Conservation (phyloP, 306 rosid genomes). For the Purshia tridentata region DNA sequence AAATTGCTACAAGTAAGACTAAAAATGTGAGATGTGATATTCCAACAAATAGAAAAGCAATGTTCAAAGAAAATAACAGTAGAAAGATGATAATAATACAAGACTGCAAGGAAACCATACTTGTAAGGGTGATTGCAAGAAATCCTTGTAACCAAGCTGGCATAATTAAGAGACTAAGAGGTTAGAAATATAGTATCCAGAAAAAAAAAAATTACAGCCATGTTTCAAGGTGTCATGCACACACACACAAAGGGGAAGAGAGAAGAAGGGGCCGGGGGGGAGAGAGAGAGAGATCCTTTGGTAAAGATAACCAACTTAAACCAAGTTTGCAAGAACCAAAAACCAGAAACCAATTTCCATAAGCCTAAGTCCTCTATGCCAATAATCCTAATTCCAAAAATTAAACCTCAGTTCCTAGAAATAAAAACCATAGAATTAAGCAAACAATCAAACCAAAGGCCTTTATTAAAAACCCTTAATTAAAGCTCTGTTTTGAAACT, state of each 20-base stretch:
- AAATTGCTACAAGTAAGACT: background rate
- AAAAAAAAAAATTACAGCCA: background rate
- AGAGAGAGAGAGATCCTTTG: too few species aligned
- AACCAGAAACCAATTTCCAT: too few species aligned
- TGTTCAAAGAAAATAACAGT: background rate
- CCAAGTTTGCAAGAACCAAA: too few species aligned
- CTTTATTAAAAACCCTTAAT: too few species aligned
- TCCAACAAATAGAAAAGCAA: conserved; percentile 2
- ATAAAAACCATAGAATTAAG: too few species aligned
- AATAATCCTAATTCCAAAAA: too few species aligned
- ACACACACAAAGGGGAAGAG: background rate
- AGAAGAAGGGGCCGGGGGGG: too few species aligned
- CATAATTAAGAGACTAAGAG: conserved; percentile 36
- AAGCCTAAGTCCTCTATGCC: too few species aligned
- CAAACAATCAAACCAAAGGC: too few species aligned
- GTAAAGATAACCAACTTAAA: too few species aligned
- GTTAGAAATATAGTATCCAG: conserved; percentile 35
- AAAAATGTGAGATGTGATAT: conserved; percentile 5
- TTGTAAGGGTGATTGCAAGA: conserved; percentile 94
- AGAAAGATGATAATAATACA: background rate
- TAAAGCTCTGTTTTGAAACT: too few species aligned
- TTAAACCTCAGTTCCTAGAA: too few species aligned
- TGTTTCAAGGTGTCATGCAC: background rate
- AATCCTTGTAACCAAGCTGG: conserved; percentile 96
- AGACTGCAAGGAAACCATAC: conserved; percentile 43